These are phyloP conservation scores for Centrapalus pauciflorus DNA, from an alignment of 129 eudicot genomes.

Conservation along the genomic window DNA sequence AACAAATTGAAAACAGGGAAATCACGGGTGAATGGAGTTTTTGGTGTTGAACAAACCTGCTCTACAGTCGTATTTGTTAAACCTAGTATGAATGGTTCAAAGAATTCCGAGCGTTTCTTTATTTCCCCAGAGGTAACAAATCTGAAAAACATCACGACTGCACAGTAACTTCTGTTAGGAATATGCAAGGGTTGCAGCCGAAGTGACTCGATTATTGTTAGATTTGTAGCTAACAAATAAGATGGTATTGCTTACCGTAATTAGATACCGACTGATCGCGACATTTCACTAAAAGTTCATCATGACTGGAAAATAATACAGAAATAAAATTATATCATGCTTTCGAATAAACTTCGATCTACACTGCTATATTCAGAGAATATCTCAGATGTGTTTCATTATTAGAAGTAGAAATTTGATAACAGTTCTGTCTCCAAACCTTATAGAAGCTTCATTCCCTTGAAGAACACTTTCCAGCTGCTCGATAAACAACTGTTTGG, in stretches of 20 bases:
- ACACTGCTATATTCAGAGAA: neutral
- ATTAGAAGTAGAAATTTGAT: neutral
- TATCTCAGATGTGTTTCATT: neutral
- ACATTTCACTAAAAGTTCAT: conserved; percentile 72
- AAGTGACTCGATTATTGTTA: neutral
- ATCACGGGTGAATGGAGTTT: neutral
- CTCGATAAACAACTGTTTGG: conserved; percentile 79
- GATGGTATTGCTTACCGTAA: conserved; percentile 56
- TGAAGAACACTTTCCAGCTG: no score
- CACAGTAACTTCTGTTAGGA: conserved; percentile 31
- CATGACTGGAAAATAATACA: conserved; percentile 73
- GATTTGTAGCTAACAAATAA: neutral
- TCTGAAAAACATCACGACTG: conserved; percentile 96
- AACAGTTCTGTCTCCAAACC: conserved; percentile 31
- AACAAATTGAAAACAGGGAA: neutral
- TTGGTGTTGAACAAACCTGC: conserved; percentile 48
- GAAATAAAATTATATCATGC: neutral
- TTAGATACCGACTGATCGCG: conserved; percentile 88
- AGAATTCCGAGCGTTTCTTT: conserved; percentile 74
- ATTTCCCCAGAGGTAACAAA: conserved; percentile 91
- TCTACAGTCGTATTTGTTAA: conserved; percentile 78
- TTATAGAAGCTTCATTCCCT: conserved; percentile 62
- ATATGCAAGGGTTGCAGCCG: neutral
- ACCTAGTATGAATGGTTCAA: conserved; percentile 87
- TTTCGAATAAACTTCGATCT: no score